phyloP scores from a whole-genome alignment of 2,329 filamentous ascomycete genomes.

The Huntiella omanensis region DNA sequence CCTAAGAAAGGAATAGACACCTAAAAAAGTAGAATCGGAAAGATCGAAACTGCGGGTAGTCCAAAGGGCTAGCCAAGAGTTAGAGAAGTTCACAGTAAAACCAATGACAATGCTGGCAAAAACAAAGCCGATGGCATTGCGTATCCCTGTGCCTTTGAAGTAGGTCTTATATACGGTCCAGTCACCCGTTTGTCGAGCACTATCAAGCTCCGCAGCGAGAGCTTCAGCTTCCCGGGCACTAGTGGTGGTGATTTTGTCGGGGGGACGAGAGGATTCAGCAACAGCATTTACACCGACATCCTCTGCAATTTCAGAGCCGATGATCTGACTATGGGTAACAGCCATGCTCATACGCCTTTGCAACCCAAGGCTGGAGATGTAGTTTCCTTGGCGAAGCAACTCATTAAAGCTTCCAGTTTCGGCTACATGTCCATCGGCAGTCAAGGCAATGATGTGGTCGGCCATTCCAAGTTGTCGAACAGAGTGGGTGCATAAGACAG shows the following conservation, averaged over 20 bases:
- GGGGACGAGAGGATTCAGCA: neutral
- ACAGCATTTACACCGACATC: neutral
- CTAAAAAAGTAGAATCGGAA: constrained; percentile 18
- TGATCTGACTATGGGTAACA: neutral
- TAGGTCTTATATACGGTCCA: constrained; percentile 20
- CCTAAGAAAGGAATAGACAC: constrained; percentile 12
- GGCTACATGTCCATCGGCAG: constrained; percentile 21
- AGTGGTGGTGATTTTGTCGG: too few relatives aligned
- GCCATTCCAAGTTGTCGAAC: constrained; percentile 18
- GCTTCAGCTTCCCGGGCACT: too few relatives aligned
- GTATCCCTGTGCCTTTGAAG: constrained; percentile 15
- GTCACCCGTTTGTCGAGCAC: constrained; percentile 17
- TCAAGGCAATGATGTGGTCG: constrained; percentile 30
- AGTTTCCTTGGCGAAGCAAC: constrained; percentile 18
- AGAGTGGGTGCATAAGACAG: constrained; percentile 22
- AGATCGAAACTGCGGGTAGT: constrained; percentile 16
- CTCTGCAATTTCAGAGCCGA: neutral
- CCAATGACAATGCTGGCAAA: constrained; percentile 14
- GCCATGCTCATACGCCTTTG: constrained; percentile 11
- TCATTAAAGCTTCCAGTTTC: constrained; percentile 22
- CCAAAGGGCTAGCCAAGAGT: constrained; percentile 25
- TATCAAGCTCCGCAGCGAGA: neutral
- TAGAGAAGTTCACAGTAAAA: constrained; percentile 16
- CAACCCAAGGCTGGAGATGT: constrained; percentile 22
- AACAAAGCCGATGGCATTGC: constrained; percentile 13